A percentile compares a stretch with the other conserved stretches of the same genome.
phyloP scores from a whole-genome alignment of 2,329 filamentous ascomycete species.

The Grosmannia serpens region DNA sequence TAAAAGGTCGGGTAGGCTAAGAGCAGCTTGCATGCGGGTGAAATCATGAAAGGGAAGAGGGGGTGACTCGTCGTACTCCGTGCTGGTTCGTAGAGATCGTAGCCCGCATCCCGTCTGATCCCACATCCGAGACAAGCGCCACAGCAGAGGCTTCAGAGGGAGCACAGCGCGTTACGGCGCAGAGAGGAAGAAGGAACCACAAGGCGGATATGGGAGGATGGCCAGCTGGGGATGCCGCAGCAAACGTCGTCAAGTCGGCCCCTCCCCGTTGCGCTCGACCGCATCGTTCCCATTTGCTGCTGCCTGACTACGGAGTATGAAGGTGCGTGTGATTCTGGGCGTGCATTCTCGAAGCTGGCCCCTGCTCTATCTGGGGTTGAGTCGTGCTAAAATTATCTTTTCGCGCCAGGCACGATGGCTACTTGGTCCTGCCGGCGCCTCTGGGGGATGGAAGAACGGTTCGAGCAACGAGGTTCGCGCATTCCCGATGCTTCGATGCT shows the following conservation, averaged over 20 bases:
- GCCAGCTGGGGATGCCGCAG: not conserved
- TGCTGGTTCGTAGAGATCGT: not conserved
- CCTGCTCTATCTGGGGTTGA: not conserved
- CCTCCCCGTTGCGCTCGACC: not conserved
- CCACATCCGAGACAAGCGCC: not conserved
- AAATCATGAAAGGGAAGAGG: not conserved
- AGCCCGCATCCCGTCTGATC: not conserved
- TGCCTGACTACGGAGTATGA: no score
- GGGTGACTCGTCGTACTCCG: not conserved
- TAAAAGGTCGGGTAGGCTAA: not conserved
- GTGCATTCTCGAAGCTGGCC: no score
- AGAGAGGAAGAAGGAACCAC: no score
- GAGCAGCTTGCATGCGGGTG: not conserved
- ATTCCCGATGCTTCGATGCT: no score
- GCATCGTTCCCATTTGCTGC: not conserved
- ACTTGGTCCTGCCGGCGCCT: no score
- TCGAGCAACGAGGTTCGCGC: not conserved
- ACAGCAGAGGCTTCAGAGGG: not conserved
- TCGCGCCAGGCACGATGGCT: not conserved
- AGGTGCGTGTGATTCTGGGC: no score
- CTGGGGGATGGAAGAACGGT: no score
- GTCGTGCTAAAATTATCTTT: not conserved
- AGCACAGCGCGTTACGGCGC: no score
- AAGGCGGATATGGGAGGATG: no score
- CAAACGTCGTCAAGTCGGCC: not conserved